Evolutionary conservation across 345 rosid genomes (phyloP).

Genomic region (Cardiospermum halicacabum): DNA sequence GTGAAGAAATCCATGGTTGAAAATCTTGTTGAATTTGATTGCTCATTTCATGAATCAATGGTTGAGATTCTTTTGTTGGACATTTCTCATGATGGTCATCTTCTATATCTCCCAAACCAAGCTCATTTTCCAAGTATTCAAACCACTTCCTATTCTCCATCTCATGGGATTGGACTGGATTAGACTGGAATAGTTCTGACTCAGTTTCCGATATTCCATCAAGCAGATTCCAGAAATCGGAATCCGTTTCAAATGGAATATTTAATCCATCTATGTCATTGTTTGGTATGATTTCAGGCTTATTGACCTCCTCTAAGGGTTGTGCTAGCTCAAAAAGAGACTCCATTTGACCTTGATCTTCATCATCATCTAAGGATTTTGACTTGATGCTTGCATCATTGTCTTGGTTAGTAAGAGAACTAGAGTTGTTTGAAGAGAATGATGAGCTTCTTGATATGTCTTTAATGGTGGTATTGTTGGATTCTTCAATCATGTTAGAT

Average conservation of each 20-base stretch:
- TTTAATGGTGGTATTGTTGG: neutral
- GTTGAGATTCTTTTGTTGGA: neutral
- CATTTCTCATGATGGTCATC: slow-evolving; percentile 18
- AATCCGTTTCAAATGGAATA: slow-evolving; percentile 53
- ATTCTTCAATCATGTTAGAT: too few species aligned
- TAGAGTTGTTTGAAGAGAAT: slow-evolving; percentile 34
- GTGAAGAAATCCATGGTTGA: slow-evolving; percentile 8
- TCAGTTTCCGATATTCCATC: slow-evolving; percentile 48
- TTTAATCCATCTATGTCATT: neutral
- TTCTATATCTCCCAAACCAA: slow-evolving; percentile 39
- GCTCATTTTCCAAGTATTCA: slow-evolving; percentile 56
- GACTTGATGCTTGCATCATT: slow-evolving; percentile 3
- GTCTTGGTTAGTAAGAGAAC: slow-evolving; percentile 3
- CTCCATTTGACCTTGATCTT: neutral
- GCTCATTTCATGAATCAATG: neutral
- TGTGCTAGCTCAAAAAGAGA: slow-evolving; percentile 14
- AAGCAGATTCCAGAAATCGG: slow-evolving; percentile 68
- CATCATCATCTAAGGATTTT: slow-evolving; percentile 9
- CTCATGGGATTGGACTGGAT: slow-evolving; percentile 17
- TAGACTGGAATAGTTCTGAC: slow-evolving; percentile 23
- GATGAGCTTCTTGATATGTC: slow-evolving; percentile 32
- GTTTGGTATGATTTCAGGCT: slow-evolving; percentile 32
- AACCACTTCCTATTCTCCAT: slow-evolving; percentile 53
- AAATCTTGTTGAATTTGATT: slow-evolving; percentile 4
- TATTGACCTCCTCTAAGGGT: slow-evolving; percentile 62